Evolutionary conservation across 1,284 basidiomycete species (phyloP).

Genomic region (Ustilago loliicola): DNA sequence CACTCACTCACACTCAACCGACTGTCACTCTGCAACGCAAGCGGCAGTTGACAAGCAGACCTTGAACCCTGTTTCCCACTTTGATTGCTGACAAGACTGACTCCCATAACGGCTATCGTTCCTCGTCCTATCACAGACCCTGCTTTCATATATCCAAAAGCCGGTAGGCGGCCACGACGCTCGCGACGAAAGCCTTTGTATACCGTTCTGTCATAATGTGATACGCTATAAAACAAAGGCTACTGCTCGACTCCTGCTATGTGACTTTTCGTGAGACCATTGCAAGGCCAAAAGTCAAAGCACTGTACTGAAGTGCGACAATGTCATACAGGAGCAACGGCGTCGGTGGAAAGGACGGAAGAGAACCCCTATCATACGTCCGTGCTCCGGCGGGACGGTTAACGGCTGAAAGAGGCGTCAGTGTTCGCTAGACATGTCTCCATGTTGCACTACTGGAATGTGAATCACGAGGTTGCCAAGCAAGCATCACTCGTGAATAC

Average conservation of each 20-base stretch:
- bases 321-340: too few species aligned
- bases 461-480: background rate
- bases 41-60: background rate
- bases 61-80: background rate
- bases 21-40: background rate
- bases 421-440: background rate
- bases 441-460: background rate
- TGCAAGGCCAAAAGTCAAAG: background rate
- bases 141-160: background rate
- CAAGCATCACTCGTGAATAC: constrained; percentile 4
- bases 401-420: background rate
- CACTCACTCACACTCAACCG: background rate
- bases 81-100: background rate
- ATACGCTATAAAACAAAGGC: background rate
- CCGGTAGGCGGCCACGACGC: background rate
- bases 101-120: background rate
- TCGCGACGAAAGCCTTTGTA: background rate
- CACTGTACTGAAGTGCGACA: background rate
- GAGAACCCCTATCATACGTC: constrained; percentile 10
- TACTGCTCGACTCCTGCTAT: background rate
- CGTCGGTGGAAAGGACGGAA: constrained; percentile 22
- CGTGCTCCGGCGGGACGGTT: constrained; percentile 3
- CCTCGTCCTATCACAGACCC: background rate
- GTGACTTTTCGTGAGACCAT: background rate
- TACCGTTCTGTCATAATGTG: background rate